A percentile compares a stretch with the other conserved stretches of the same genome.
phyloP scores from a whole-genome alignment of 129 eudicot species.

The Tanacetum coccineum region DNA sequence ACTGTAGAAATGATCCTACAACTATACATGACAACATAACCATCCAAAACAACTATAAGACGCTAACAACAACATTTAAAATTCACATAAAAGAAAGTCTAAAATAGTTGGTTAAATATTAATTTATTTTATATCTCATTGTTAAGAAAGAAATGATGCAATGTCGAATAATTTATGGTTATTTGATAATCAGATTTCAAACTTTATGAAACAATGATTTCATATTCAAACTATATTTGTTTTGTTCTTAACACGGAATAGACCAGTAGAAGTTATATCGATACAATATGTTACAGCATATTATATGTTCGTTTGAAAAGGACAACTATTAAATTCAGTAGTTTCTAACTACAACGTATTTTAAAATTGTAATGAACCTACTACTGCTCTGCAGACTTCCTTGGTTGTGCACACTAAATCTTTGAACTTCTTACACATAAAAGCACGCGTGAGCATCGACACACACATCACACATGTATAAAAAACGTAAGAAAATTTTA shows the following conservation, averaged over 20 bases:
- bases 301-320: background rate
- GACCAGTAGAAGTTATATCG: background rate
- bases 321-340: background rate
- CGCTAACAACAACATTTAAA: constrained; percentile 5
- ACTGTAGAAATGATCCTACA: constrained; percentile 11
- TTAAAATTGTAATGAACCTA: background rate
- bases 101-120: constrained; percentile 16
- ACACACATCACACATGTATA: background rate
- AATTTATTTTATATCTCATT: background rate
- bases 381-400: background rate
- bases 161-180: constrained; percentile 13
- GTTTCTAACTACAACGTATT: background rate
- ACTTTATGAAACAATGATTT: too few relatives aligned
- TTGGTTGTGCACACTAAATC: background rate
- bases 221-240: too few relatives aligned
- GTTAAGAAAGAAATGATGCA: constrained; percentile 21
- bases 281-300: too few relatives aligned
- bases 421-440: background rate
- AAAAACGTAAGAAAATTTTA: background rate
- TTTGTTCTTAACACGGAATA: too few relatives aligned
- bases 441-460: too few relatives aligned
- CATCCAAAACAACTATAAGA: constrained; percentile 11
- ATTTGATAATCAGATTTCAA: background rate
- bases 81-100: constrained; percentile 1
- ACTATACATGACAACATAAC: constrained; percentile 4